A percentile compares a stretch with the other conserved stretches of the same genome.
These are phyloP conservation scores for Coemansia guatemalensis DNA, from an alignment of 192 early-diverging fungal genomes.

Conservation along the genomic window DNA sequence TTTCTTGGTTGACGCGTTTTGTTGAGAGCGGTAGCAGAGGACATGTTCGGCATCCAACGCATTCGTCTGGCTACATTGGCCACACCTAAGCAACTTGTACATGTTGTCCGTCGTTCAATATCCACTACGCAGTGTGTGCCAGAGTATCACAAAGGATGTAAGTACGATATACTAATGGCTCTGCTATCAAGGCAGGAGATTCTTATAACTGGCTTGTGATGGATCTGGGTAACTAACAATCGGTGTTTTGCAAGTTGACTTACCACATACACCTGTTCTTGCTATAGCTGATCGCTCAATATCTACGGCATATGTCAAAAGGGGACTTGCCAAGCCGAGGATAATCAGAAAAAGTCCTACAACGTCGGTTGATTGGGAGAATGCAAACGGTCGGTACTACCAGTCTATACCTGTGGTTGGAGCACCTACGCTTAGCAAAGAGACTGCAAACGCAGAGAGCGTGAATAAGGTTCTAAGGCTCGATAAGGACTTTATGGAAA, in stretches of 20 bases:
- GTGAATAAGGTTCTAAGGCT: constrained; percentile 35
- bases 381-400: constrained; percentile 44
- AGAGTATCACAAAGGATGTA: not conserved
- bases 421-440: constrained; percentile 9
- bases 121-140: not conserved
- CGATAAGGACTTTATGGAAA: constrained; percentile 16
- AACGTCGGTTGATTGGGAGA: constrained; percentile 34
- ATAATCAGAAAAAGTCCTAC: constrained; percentile 25
- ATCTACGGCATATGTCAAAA: constrained; percentile 42
- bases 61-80: not conserved
- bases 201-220: too few species aligned
- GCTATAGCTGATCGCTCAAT: constrained; percentile 31
- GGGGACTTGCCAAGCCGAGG: constrained; percentile 12
- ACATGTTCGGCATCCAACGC: not conserved
- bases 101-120: not conserved
- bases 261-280: not conserved
- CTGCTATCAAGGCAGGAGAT: too few species aligned
- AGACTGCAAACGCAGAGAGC: constrained; percentile 18
- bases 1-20: not conserved
- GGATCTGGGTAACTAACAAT: not conserved
- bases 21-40: not conserved
- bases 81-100: not conserved
- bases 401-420: constrained; percentile 7
- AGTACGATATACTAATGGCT: not conserved
- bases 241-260: not conserved